phyloP scores from a whole-genome alignment of 2,329 filamentous ascomycete genomes.

The Aureobasidium musti region DNA sequence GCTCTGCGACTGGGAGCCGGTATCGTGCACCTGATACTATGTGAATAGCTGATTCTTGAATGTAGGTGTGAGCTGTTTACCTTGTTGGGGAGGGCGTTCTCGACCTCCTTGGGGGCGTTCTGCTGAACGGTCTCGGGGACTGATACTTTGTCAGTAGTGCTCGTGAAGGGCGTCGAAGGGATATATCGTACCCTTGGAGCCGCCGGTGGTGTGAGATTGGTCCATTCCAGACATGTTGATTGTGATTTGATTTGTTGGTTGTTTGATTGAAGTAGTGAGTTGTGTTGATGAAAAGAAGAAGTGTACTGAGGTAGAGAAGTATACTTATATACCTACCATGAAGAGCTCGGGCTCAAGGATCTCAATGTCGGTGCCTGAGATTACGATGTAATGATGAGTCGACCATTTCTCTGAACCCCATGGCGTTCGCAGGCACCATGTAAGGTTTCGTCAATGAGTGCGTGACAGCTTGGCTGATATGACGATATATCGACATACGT shows the following conservation, averaged over 20 bases:
- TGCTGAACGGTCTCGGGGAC: constrained; percentile 22
- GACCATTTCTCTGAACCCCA: neutral
- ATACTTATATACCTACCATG: constrained; percentile 18
- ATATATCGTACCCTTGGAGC: constrained; percentile 18
- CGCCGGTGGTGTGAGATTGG: constrained; percentile 28
- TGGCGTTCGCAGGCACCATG: neutral
- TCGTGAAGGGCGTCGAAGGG: neutral
- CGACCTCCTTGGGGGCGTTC: constrained; percentile 16
- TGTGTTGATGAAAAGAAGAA: constrained; percentile 2
- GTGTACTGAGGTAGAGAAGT: neutral
- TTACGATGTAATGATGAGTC: constrained; percentile 21
- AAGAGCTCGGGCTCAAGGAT: neutral
- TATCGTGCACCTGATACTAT: neutral
- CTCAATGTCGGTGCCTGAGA: neutral
- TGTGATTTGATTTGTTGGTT: neutral
- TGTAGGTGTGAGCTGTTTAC: neutral
- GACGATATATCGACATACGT: constrained; percentile 1
- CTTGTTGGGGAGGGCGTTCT: neutral
- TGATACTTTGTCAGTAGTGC: neutral
- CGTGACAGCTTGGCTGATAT: constrained; percentile 14
- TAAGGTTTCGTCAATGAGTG: neutral
- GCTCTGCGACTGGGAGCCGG: constrained; percentile 1
- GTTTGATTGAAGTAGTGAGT: neutral
- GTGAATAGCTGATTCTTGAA: neutral
- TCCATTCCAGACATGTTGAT: constrained; percentile 28